phyloP scores from a whole-genome alignment of 345 rosid genomes.

The Syzygium oleosum region DNA sequence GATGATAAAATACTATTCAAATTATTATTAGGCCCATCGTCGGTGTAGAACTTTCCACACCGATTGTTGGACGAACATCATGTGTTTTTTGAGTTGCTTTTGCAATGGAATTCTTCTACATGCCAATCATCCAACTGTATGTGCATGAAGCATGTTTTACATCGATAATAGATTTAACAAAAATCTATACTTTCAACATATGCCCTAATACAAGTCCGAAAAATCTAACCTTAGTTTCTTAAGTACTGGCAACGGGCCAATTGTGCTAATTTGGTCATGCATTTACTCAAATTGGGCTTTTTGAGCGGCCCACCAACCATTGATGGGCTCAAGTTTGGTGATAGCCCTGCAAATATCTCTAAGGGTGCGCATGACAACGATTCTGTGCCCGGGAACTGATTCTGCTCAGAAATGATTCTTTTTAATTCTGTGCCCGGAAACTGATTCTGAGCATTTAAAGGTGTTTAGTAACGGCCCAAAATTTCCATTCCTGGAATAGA shows the following conservation, averaged over 20 bases:
- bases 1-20: too few species aligned
- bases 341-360: not conserved
- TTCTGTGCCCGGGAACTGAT: too few species aligned
- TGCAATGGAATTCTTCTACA: not conserved
- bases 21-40: not conserved
- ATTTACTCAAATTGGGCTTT: not conserved
- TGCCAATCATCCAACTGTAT: not conserved
- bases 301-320: not conserved
- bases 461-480: too few species aligned
- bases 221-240: not conserved
- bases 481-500: too few species aligned
- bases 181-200: not conserved
- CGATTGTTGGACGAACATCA: not conserved
- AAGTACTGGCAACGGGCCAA: not conserved
- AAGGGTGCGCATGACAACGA: too few species aligned
- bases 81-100: not conserved
- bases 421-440: too few species aligned
- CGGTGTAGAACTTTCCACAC: not conserved
- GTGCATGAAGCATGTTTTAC: not conserved
- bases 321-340: not conserved
- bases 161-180: not conserved
- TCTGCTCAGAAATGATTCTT: too few species aligned
- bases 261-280: not conserved
- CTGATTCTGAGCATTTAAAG: too few species aligned
- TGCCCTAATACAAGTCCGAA: not conserved